These are phyloP conservation scores for Thinopyrum elongatum DNA, from an alignment of 176 grass and related monocot genomes.

Conservation along the genomic window DNA sequence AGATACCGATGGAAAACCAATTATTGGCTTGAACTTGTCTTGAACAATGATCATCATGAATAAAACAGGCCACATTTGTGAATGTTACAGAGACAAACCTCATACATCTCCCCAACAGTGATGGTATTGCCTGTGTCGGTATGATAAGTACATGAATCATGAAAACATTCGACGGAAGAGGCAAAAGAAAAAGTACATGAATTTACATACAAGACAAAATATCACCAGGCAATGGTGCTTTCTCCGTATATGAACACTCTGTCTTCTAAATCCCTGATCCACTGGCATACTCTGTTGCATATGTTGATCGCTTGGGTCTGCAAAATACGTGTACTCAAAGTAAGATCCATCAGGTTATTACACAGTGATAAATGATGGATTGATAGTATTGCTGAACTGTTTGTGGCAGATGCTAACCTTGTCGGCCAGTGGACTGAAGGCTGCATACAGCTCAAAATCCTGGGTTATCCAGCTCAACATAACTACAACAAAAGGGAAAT, in stretches of 20 bases:
- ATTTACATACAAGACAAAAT: slow-evolving; percentile 41
- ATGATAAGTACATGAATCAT: slow-evolving; percentile 47
- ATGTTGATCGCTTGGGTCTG: slow-evolving; percentile 84
- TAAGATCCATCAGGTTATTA: neutral
- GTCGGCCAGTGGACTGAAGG: slow-evolving; percentile 86
- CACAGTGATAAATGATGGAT: neutral
- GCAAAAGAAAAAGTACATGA: slow-evolving; percentile 6
- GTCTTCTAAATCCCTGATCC: slow-evolving; percentile 93
- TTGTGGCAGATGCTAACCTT: slow-evolving; percentile 55
- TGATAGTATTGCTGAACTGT: neutral
- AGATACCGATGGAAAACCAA: neutral
- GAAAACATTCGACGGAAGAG: slow-evolving; percentile 20
- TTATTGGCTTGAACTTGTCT: neutral
- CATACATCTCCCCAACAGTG: slow-evolving; percentile 50
- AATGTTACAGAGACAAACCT: slow-evolving; percentile 40
- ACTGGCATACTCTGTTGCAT: slow-evolving; percentile 96
- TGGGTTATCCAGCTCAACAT: slow-evolving; percentile 96
- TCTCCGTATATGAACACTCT: slow-evolving; percentile 91
- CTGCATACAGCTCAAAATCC: slow-evolving; percentile 95
- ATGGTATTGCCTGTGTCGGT: slow-evolving; percentile 62
- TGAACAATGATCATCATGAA: neutral
- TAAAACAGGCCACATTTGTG: neutral
- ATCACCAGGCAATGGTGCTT: slow-evolving; percentile 98
- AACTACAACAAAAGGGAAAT: slow-evolving; percentile 48
- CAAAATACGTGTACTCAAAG: slow-evolving; percentile 12